Conservation (phyloP, 345 rosid genomes). For the Linum usitatissimum region DNA sequence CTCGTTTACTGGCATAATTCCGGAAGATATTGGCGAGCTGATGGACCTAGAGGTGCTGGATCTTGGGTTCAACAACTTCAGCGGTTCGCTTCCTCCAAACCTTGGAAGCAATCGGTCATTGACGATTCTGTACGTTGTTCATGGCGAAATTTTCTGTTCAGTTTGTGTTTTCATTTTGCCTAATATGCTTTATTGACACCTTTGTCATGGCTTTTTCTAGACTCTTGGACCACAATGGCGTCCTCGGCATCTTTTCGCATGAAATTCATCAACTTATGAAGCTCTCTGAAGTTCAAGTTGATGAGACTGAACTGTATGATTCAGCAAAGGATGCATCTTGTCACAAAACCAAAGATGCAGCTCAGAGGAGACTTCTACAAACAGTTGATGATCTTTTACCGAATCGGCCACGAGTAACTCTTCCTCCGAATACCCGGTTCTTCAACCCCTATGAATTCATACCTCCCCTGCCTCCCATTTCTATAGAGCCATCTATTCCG, state of each 20-base stretch:
- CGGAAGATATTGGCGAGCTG: conserved; percentile 8
- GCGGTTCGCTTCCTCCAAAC: conserved; percentile 8
- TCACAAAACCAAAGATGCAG: conserved; percentile 16
- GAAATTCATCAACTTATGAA: conserved; percentile 21
- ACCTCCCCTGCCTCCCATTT: conserved; percentile 21
- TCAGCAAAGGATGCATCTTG: conserved; percentile 17
- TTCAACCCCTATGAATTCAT: conserved; percentile 6
- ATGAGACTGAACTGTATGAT: conserved; percentile 16
- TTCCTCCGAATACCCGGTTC: conserved; percentile 10
- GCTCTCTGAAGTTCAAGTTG: conserved; percentile 35
- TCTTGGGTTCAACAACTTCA: conserved; percentile 14
- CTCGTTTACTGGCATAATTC: conserved; percentile 8
- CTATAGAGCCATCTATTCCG: conserved; percentile 11
- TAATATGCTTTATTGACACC: neutral
- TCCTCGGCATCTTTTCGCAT: neutral
- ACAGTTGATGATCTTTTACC: conserved; percentile 6
- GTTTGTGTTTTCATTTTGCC: neutral
- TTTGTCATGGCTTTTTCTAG: neutral
- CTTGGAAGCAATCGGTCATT: neutral
- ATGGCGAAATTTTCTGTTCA: neutral
- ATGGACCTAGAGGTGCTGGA: conserved; percentile 9
- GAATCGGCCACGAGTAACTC: conserved; percentile 10
- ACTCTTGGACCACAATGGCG: conserved; percentile 9
- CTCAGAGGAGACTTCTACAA: conserved; percentile 33
- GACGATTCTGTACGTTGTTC: conserved; percentile 2